phyloP scores from a whole-genome alignment of 2,329 filamentous ascomycete genomes.

The Plectosphaerella cucumerina region DNA sequence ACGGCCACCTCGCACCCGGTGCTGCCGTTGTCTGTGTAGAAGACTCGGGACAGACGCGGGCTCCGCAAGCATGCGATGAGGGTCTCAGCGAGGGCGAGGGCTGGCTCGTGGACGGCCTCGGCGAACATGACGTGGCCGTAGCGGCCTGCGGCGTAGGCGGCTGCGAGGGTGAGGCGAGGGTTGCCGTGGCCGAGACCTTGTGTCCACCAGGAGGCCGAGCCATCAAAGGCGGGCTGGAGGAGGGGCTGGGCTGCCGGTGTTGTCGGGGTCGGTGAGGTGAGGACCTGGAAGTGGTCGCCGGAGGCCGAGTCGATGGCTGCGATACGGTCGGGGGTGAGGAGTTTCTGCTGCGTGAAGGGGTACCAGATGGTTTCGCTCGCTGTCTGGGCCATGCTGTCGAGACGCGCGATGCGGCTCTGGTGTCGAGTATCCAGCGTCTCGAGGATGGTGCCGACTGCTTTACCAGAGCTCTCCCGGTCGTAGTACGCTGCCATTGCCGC shows the following conservation, averaged over 20 bases:
- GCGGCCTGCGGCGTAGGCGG: slow-evolving; percentile 75
- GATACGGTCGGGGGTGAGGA: slow-evolving; percentile 58
- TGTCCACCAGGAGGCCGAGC: slow-evolving; percentile 88
- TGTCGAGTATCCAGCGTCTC: slow-evolving; percentile 50
- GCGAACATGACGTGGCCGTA: slow-evolving; percentile 91
- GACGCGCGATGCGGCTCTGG: slow-evolving; percentile 45
- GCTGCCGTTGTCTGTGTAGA: slow-evolving; percentile 81
- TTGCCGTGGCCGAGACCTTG: slow-evolving; percentile 82
- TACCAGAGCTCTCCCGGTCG: slow-evolving; percentile 32
- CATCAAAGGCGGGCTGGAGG: slow-evolving; percentile 69
- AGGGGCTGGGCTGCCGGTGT: slow-evolving; percentile 21
- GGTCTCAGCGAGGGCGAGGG: slow-evolving; percentile 61
- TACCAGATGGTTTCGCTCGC: slow-evolving; percentile 74
- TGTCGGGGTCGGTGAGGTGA: slow-evolving; percentile 10
- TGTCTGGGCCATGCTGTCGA: slow-evolving; percentile 57
- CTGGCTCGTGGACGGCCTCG: slow-evolving; percentile 73
- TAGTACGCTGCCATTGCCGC: slow-evolving; percentile 64
- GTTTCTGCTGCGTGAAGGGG: slow-evolving; percentile 77
- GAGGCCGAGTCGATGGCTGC: slow-evolving; percentile 76
- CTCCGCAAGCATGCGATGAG: slow-evolving; percentile 59
- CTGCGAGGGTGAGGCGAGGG: slow-evolving; percentile 64
- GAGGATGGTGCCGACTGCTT: slow-evolving; percentile 40
- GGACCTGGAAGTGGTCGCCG: slow-evolving; percentile 72
- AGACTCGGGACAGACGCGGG: slow-evolving; percentile 64
- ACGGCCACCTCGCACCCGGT: slow-evolving; percentile 80